Evolutionary conservation across 1,139 yeast genomes (phyloP).

Genomic region (Pichia cactophila): DNA sequence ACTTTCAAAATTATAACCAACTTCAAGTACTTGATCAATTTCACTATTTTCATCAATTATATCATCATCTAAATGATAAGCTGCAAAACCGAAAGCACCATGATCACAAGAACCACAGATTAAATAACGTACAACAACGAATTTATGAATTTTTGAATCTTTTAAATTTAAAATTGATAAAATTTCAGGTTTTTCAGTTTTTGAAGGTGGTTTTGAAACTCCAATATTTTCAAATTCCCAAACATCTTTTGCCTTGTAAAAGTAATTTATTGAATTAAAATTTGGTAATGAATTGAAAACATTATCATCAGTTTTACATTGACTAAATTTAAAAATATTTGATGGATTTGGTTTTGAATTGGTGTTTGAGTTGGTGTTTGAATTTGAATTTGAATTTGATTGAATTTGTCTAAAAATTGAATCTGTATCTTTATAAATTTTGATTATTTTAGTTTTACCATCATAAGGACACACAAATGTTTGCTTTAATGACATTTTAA

Average conservation of each 20-base stretch:
- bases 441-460: slow-evolving; percentile 11
- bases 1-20: slow-evolving; percentile 6
- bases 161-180: background rate
- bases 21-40: slow-evolving; percentile 19
- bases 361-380: background rate
- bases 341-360: slow-evolving; percentile 4
- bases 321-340: slow-evolving; percentile 6
- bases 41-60: slow-evolving; percentile 4
- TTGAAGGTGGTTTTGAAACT: slow-evolving; percentile 42
- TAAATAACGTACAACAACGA: slow-evolving; percentile 42
- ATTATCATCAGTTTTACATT: slow-evolving; percentile 5
- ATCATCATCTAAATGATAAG: slow-evolving; percentile 21
- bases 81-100: slow-evolving; percentile 70
- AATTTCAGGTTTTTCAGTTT: slow-evolving; percentile 11
- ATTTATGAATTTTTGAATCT: slow-evolving; percentile 12
- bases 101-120: slow-evolving; percentile 69
- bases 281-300: background rate
- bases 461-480: slow-evolving; percentile 16
- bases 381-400: background rate
- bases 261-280: slow-evolving; percentile 3
- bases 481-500: slow-evolving; percentile 5
- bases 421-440: slow-evolving; percentile 8
- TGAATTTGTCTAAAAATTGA: slow-evolving; percentile 1
- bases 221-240: slow-evolving; percentile 79
- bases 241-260: slow-evolving; percentile 38